Base-by-base conservation (phyloP, 1,139 yeast species). In the Taiozyma sp. region DNA sequence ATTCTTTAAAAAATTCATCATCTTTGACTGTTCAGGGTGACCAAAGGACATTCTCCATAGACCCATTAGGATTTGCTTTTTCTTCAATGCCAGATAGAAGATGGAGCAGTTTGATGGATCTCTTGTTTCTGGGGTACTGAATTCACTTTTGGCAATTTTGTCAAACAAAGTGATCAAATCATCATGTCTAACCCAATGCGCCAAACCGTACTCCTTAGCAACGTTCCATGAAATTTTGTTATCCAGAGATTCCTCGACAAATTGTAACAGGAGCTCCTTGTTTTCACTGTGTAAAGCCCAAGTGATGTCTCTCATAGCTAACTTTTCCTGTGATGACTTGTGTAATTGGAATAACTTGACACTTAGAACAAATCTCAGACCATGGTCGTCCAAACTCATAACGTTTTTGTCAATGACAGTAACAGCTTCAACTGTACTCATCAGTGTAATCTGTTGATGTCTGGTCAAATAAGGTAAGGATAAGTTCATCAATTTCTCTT, bases 271-370 rank as follows among this genome's bases (percentile, higher is more conserved):
- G 44, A 88, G 65, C 52, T 87, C 92, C 59, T 85, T 87, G 54
- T 86, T 84, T 51, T 84, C 90, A 55, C 93, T 84, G 65, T 89
- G 96, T 38, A 88, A 69, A 0, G 96, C 97, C 95, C 96, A 92
- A 51, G 80, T 79, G 48, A 87, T 78, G 68, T 92, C 98, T 63
- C 97, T 77, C 82, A 87, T 85, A 1, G 84, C 75, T 58, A 92
- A 71, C 2, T 75, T 67, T 45, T 75, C 71, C 53, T 80, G 80
- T 2, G 71, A 45, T 4, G 72, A 74, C 32, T 66, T 67, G 59
- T 83, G 87, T 13, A 82, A 67, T 57, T 81, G 81, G 61, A 80
- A 88, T 48, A 92, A 71, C 58, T 84, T 84, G 60, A 83, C 81
- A 2, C 96, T 95, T 30, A 89, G 71, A 53, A 84, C 73, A 62